These are phyloP conservation scores for Botrytis paeoniae DNA, from an alignment of 2,329 filamentous ascomycete species.

Conservation along the genomic window DNA sequence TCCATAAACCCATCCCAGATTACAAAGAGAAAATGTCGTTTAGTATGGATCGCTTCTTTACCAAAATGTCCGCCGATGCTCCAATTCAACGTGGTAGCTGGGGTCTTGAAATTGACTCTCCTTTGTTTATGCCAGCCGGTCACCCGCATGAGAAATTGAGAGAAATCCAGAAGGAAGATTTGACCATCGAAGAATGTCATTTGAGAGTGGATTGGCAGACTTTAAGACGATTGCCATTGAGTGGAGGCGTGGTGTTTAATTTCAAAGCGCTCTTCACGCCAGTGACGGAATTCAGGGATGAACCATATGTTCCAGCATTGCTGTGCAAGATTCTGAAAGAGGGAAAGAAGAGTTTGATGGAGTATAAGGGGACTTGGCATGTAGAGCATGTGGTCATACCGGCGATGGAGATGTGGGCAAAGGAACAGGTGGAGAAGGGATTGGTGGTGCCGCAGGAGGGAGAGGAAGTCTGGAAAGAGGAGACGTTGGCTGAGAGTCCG, in stretches of 20 bases:
- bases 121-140: constrained; percentile 70
- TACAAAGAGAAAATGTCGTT: constrained; percentile 86
- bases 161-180: constrained; percentile 52
- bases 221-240: constrained; percentile 72
- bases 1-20: constrained; percentile 73
- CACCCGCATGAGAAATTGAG: constrained; percentile 62
- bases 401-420: constrained; percentile 58
- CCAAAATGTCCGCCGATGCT: constrained; percentile 68
- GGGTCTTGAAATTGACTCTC: constrained; percentile 73
- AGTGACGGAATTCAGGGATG: constrained; percentile 63
- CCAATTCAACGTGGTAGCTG: constrained; percentile 83
- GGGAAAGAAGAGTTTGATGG: constrained; percentile 67
- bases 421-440: constrained; percentile 63
- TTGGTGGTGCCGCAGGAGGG: constrained; percentile 46
- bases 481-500: constrained; percentile 71
- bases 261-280: constrained; percentile 86
- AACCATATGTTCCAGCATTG: constrained; percentile 69
- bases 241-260: constrained; percentile 75
- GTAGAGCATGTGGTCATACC: constrained; percentile 71
- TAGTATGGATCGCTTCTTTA: constrained; percentile 82
- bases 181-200: constrained; percentile 58
- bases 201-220: constrained; percentile 89
- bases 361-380: constrained; percentile 81
- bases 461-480: constrained; percentile 47
- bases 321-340: constrained; percentile 66